Conservation (phyloP, 2,329 filamentous ascomycete genomes). For the Colletotrichum cereale region DNA sequence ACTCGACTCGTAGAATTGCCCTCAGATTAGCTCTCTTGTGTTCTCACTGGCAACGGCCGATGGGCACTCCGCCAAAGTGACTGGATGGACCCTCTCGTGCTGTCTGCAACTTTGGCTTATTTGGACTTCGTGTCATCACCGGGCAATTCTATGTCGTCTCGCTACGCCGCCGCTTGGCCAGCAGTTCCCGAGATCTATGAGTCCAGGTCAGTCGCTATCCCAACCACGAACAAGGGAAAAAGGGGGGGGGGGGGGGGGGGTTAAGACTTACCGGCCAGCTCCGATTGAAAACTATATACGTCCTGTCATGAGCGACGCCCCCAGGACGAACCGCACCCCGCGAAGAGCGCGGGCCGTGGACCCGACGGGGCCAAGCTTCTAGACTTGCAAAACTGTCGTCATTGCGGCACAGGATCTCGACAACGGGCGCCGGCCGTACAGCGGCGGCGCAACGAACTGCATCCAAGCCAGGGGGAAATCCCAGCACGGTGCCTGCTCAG, state of each 20-base stretch:
- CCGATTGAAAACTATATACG: slow-evolving; percentile 57
- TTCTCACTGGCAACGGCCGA: slow-evolving; percentile 54
- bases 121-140: slow-evolving; percentile 53
- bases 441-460: slow-evolving; percentile 23
- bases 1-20: slow-evolving; percentile 42
- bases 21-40: slow-evolving; percentile 58
- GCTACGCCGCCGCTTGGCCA: slow-evolving; percentile 28
- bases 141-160: slow-evolving; percentile 45
- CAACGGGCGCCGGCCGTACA: slow-evolving; percentile 12
- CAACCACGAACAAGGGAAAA: not conserved
- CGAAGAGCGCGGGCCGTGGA: slow-evolving; percentile 20
- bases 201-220: not conserved
- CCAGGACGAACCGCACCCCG: slow-evolving; percentile 22
- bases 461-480: not conserved
- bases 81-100: slow-evolving; percentile 44
- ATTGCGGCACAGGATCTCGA: slow-evolving; percentile 41
- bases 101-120: slow-evolving; percentile 59
- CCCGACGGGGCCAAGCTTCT: slow-evolving; percentile 30
- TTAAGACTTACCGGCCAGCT: slow-evolving; percentile 44
- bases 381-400: slow-evolving; percentile 42
- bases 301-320: slow-evolving; percentile 40
- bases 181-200: slow-evolving; percentile 32
- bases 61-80: slow-evolving; percentile 27
- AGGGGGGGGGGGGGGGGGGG: not conserved
- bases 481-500: slow-evolving; percentile 46